A percentile compares a stretch with the other conserved stretches of the same genome.
phyloP scores from a whole-genome alignment of 768 basidiomycete species.

The Coprinellus micaceus region DNA sequence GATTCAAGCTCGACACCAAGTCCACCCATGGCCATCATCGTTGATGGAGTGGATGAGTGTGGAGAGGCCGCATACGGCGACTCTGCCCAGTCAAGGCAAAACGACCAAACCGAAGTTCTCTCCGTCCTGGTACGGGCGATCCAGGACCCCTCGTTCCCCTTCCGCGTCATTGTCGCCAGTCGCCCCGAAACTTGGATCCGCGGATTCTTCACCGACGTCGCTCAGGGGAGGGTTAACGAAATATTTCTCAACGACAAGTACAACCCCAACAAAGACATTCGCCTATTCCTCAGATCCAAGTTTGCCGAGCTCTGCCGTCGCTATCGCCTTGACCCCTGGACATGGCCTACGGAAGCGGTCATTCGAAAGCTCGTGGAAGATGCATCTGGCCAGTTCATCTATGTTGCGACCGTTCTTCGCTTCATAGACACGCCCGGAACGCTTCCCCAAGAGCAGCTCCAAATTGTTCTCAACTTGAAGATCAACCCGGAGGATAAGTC shows the following conservation, averaged over 20 bases:
- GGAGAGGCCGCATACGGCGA: not conserved
- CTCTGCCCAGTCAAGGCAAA: not conserved
- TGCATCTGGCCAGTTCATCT: conserved; percentile 7
- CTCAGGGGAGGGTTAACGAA: not conserved
- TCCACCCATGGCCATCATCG: not conserved
- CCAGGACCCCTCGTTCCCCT: not conserved
- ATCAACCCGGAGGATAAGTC: not conserved
- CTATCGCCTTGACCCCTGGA: no score
- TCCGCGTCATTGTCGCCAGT: not conserved
- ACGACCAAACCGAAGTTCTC: not conserved
- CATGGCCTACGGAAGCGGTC: not conserved
- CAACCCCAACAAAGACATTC: not conserved
- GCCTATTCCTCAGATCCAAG: not conserved
- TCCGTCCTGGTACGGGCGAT: not conserved
- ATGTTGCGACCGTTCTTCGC: not conserved
- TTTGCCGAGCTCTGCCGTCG: not conserved
- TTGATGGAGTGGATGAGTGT: conserved; percentile 8
- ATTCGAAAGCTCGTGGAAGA: not conserved
- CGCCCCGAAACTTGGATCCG: not conserved
- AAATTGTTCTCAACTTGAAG: not conserved
- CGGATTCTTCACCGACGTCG: not conserved
- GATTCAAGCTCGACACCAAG: not conserved
- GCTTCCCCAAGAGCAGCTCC: not conserved
- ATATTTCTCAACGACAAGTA: not conserved
- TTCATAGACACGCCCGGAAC: not conserved